Evolutionary conservation across 139 green algal genomes (phyloP), one percentile per base, ranked within the genome.

Genomic region (Micractinium conductrix): DNA sequence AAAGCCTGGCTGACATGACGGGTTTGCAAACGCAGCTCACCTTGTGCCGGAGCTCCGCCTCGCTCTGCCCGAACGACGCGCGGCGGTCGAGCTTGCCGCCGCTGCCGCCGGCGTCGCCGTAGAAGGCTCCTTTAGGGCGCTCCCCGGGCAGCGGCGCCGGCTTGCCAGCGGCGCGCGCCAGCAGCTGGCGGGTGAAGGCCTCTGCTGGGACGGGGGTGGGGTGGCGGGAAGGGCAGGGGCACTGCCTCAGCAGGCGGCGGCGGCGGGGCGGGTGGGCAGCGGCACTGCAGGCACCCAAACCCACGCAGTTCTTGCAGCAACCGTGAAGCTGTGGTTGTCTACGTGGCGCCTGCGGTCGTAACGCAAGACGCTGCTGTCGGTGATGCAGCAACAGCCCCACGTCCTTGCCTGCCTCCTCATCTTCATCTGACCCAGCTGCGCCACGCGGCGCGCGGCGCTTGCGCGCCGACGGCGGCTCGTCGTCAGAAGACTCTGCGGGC

Each of bases 11-110:
- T n/a, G n/a, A n/a, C n/a, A n/a, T n/a, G n/a, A n/a, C n/a, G n/a
- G n/a, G n/a, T n/a, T n/a, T n/a, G n/a, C n/a, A n/a, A n/a, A 19
- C n/a, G 1, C 50, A 35, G 65, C 79, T 45, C 26, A 50, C 80
- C 80, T 85, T 85, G 10, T 45, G 16, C 22, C 80, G 80, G 5
- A 85, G n/a, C 21, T 78, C 80, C 17, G 60, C 80, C 38, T 85
- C 80, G 70, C 80, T 80, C 48, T 80, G 69, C 21, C 67, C 70
- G 28, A 33, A 22, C 9, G 45, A 62, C 0, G 53, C 14, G 12
- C 78, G 60, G 26, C 78, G 62, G 17, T 83, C 78, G 43, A 83
- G n/a, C 14, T 74, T 33, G 40, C 78, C 21, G 22, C 75, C 26
- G 2, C 62, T 55, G 2, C n/a, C 45, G 3, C 45, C 55, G 26